Evolutionary conservation across 257 asterid genomes (phyloP), one percentile per base, ranked within the genome.

Genomic region (Handroanthus guayacan): DNA sequence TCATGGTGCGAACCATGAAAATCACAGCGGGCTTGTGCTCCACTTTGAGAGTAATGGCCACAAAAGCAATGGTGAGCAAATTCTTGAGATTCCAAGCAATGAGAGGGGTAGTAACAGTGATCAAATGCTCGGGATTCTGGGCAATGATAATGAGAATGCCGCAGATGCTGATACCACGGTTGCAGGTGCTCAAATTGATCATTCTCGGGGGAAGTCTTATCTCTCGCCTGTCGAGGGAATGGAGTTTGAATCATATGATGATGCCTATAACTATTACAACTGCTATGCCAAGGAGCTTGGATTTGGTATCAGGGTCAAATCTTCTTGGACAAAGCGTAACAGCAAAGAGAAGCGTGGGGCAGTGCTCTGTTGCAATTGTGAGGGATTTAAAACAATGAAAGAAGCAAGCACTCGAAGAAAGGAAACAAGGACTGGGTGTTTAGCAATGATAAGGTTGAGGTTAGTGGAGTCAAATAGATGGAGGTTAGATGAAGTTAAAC

Each of bases 341-440:
- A 91, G 98, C 90, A 91, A 87, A 70, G 97, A 93, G 89, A 93
- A 93, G 82, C 92, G 92, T 71, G 97, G 97, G 68, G 97, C 97
- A 38, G 97, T 93, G 39, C 92, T 93, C 64, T 89, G 93, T 84
- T 93, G 97, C 86, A 91, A 89, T 71, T 89, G 98, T 71, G 96
- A 93, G 86, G 98, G 97, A 31, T 91, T 93, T 72, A 93, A 91
- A 79, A 88, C 90, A 36, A 84, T 82, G 81, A 93, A 89, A 85
- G 95, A 93, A 73, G 93, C 88, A 10, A 88, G 86, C 44, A 84
- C 83, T 67, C 85, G 86, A 69, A 85, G 97, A 65, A 91, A 91
- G 87, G 98, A 93, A 83, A 91, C 98, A n/a, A 79, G 98, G 76
- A 93, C 96, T 1, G 96, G 98, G 41, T 93, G 97, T 78, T 88